Evolutionary conservation across 371 early-diverging fungal genomes (phyloP).

Genomic region (Cokeromyces recurvatus): DNA sequence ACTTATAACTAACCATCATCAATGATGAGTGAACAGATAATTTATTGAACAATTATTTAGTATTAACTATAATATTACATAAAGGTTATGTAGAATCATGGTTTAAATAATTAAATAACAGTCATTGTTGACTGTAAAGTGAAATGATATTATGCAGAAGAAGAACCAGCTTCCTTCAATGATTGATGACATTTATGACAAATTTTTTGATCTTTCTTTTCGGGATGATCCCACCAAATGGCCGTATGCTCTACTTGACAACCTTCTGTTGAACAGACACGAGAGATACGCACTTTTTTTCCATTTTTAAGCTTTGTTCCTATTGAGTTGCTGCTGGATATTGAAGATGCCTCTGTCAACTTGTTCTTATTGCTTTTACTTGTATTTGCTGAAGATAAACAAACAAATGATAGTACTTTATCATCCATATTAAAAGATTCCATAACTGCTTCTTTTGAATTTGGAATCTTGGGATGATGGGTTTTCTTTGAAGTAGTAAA

Average conservation of each 20-base stretch:
- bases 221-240: slow-evolving; percentile 13
- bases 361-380: background rate
- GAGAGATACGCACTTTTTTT: background rate
- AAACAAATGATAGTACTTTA: background rate
- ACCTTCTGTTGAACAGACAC: background rate
- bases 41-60: too few relatives aligned
- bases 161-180: too few relatives aligned
- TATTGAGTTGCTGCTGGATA: too few relatives aligned
- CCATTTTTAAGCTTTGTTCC: background rate
- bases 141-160: too few relatives aligned
- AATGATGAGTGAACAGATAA: too few relatives aligned
- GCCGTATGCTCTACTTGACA: slow-evolving; percentile 12
- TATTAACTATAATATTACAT: too few relatives aligned
- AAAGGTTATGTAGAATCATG: too few relatives aligned
- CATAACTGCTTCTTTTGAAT: slow-evolving; percentile 8
- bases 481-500: background rate
- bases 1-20: too few relatives aligned
- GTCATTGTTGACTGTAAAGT: too few relatives aligned
- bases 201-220: slow-evolving; percentile 1
- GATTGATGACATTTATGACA: slow-evolving; percentile 13
- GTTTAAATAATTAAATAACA: too few relatives aligned
- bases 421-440: slow-evolving; percentile 10
- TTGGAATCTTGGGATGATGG: slow-evolving; percentile 4
- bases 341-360: background rate
- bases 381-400: background rate